Percentiles rank a stretch among this genome's conserved stretches.
Evolutionary conservation across 805 yeast species (phyloP).

Genomic region (Lipomyces mesembrius): DNA sequence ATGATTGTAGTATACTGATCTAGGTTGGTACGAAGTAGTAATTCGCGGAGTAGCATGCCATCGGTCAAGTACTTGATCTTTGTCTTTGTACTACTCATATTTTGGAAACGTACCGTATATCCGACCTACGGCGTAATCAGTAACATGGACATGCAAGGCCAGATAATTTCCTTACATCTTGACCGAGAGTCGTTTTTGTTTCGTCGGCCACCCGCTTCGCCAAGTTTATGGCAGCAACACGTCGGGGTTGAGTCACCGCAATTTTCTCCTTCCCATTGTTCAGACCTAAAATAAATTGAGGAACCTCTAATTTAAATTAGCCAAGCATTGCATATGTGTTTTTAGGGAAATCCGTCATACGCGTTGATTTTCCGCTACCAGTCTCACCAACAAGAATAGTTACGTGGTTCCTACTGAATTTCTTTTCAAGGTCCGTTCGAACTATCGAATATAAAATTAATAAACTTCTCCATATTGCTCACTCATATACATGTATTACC

Average conservation of each 20-base stretch:
- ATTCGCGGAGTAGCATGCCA: slow-evolving; percentile 94
- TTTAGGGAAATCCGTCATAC: slow-evolving; percentile 17
- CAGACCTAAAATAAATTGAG: slow-evolving; percentile 75
- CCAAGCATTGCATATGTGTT: not conserved
- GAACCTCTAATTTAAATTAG: slow-evolving; percentile 56
- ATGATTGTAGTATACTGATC: slow-evolving; percentile 73
- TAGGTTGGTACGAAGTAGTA: slow-evolving; percentile 73
- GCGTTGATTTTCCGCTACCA: slow-evolving; percentile 98
- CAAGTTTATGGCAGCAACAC: slow-evolving; percentile 95
- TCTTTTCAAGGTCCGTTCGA: slow-evolving; percentile 43
- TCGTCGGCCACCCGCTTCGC: slow-evolving; percentile 94
- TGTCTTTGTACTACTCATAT: slow-evolving; percentile 63
- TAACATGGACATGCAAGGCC: not conserved
- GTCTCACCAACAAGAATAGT: slow-evolving; percentile 92
- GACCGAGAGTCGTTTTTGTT: slow-evolving; percentile 74
- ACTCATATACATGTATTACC: not conserved
- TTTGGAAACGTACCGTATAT: slow-evolving; percentile 89
- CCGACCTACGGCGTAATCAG: slow-evolving; percentile 56
- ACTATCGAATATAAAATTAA: not conserved
- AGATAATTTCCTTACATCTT: slow-evolving; percentile 50
- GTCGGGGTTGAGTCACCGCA: slow-evolving; percentile 95
- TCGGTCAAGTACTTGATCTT: slow-evolving; percentile 86
- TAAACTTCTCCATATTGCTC: not conserved
- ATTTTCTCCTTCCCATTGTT: slow-evolving; percentile 55
- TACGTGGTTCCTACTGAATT: slow-evolving; percentile 62